A percentile compares a stretch with the other conserved stretches of the same genome.
Evolutionary conservation across 2,329 filamentous ascomycete species (phyloP).

Genomic region (Aspergillus tubingensis): DNA sequence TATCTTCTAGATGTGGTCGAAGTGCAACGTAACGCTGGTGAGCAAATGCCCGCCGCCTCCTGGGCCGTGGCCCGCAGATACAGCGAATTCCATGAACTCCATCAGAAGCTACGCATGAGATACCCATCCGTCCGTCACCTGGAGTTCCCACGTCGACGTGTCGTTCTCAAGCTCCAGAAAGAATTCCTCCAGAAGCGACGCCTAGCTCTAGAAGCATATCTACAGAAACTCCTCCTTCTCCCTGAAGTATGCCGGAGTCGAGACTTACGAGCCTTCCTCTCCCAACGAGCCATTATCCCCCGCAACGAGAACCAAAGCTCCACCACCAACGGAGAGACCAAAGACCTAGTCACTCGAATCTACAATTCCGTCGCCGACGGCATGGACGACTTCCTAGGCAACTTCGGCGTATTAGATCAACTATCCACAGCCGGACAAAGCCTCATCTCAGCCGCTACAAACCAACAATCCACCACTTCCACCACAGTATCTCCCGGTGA

Average conservation of each 20-base stretch:
- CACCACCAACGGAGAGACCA: slow-evolving; percentile 67
- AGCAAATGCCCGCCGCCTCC: slow-evolving; percentile 93
- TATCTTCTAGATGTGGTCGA: slow-evolving; percentile 70
- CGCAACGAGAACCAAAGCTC: slow-evolving; percentile 56
- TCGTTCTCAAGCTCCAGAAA: slow-evolving; percentile 94
- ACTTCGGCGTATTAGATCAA: slow-evolving; percentile 92
- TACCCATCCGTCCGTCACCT: slow-evolving; percentile 87
- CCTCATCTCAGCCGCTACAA: slow-evolving; percentile 60
- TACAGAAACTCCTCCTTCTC: slow-evolving; percentile 76
- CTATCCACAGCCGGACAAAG: slow-evolving; percentile 91
- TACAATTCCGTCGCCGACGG: slow-evolving; percentile 97
- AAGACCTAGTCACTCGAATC: slow-evolving; percentile 83
- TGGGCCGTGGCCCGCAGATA: slow-evolving; percentile 94
- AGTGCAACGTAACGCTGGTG: slow-evolving; percentile 83
- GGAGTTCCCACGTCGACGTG: slow-evolving; percentile 86
- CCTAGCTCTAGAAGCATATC: slow-evolving; percentile 78
- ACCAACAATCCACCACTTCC: slow-evolving; percentile 46
- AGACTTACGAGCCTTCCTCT: slow-evolving; percentile 88
- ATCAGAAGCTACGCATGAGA: slow-evolving; percentile 79
- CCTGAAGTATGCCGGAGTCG: slow-evolving; percentile 93
- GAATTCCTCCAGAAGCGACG: slow-evolving; percentile 92
- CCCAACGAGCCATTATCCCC: slow-evolving; percentile 76
- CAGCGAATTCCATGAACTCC: slow-evolving; percentile 93
- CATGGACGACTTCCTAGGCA: slow-evolving; percentile 96
- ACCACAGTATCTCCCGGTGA: slow-evolving; percentile 44